A percentile compares a stretch with the other conserved stretches of the same genome.
phyloP scores from a whole-genome alignment of 768 basidiomycete genomes.

The Peribolospora kevripleyi region DNA sequence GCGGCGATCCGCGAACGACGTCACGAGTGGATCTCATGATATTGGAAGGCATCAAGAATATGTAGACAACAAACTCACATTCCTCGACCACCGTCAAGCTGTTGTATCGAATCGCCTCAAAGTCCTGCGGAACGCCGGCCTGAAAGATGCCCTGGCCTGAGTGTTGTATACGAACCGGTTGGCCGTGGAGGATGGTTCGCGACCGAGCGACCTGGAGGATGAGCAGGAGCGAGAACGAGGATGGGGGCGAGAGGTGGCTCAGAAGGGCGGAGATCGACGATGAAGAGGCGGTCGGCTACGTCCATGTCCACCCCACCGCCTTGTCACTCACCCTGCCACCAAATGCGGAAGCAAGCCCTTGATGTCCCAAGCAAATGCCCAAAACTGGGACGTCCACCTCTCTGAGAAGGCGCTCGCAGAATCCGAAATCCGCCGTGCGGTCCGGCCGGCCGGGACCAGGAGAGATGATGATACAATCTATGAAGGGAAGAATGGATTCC shows the following conservation, averaged over 20 bases:
- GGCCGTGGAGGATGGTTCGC: slow-evolving; percentile 6
- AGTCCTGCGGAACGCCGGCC: neutral
- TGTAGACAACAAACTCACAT: neutral
- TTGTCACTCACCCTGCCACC: slow-evolving; percentile 2
- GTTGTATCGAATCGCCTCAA: slow-evolving; percentile 10
- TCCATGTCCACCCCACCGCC: too few relatives aligned
- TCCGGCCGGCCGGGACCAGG: slow-evolving; percentile 10
- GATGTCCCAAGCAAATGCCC: slow-evolving; percentile 9
- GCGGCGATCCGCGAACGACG: neutral
- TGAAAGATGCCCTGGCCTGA: neutral
- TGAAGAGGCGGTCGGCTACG: too few relatives aligned
- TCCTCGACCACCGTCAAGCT: neutral
- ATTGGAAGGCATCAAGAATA: too few relatives aligned
- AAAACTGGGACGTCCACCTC: slow-evolving; percentile 8
- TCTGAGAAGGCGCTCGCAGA: slow-evolving; percentile 4
- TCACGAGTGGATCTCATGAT: too few relatives aligned
- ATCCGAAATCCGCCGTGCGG: slow-evolving; percentile 7
- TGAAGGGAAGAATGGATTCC: slow-evolving; percentile 2
- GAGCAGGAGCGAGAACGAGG: neutral
- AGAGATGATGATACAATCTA: slow-evolving; percentile 8
- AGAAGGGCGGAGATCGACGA: too few relatives aligned
- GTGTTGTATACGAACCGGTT: slow-evolving; percentile 3
- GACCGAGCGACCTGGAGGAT: slow-evolving; percentile 1
- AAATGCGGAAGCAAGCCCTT: slow-evolving; percentile 9
- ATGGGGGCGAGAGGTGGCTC: neutral